These are phyloP conservation scores for Sphaerulina vaccinii DNA, from an alignment of 2,329 filamentous ascomycete genomes.

Conservation along the genomic window DNA sequence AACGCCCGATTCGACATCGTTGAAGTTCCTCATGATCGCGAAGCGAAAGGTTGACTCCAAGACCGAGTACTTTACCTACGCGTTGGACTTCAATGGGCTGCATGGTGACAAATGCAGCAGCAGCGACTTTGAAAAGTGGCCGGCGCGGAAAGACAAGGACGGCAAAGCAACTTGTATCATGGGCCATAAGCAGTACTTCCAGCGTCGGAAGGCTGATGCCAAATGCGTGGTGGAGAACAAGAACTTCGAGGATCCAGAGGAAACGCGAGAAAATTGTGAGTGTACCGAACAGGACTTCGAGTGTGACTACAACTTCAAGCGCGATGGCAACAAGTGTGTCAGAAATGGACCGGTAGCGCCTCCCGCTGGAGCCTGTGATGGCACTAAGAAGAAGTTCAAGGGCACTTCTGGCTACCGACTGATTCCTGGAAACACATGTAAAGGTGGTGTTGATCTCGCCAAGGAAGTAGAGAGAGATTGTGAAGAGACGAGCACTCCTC, in stretches of 20 bases:
- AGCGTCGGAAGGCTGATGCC: constrained; percentile 78
- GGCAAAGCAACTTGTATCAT: constrained; percentile 85
- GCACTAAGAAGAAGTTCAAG: constrained; percentile 69
- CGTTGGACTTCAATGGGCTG: constrained; percentile 79
- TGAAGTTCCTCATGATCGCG: constrained; percentile 82
- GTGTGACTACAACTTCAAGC: constrained; percentile 88
- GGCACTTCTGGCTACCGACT: constrained; percentile 88
- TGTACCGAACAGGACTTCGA: constrained; percentile 87
- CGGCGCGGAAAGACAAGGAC: constrained; percentile 75
- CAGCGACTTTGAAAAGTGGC: constrained; percentile 82
- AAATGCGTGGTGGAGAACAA: constrained; percentile 80
- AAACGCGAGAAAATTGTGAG: constrained; percentile 71
- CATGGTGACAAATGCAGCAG: constrained; percentile 76
- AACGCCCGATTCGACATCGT: constrained; percentile 84
- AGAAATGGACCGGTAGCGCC: constrained; percentile 60
- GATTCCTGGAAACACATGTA: constrained; percentile 66
- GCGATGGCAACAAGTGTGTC: constrained; percentile 68
- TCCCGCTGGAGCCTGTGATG: constrained; percentile 73
- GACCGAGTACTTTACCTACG: constrained; percentile 58
- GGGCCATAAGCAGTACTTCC: constrained; percentile 89
- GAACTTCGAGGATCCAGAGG: constrained; percentile 75
- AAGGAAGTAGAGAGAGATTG: constrained; percentile 69
- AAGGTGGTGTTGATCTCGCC: constrained; percentile 44
- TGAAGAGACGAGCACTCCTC: constrained; percentile 56
- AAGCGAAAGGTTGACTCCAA: constrained; percentile 53